Percentiles rank a stretch among this genome's conserved stretches.
Evolutionary conservation across 257 asterid species (phyloP).

Genomic region (Catharanthus roseus): DNA sequence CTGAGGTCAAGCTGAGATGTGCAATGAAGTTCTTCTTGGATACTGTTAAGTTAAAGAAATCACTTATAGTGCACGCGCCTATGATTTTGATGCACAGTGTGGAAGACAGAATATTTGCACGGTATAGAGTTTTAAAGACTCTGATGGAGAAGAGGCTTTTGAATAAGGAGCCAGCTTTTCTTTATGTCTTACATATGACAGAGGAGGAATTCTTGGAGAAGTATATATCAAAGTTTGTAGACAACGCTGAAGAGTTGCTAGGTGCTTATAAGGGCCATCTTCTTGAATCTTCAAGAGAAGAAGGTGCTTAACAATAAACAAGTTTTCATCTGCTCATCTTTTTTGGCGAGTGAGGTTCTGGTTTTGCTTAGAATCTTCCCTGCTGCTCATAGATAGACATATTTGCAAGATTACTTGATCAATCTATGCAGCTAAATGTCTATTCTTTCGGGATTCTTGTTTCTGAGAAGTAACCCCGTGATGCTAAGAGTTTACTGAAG

Average conservation of each 20-base stretch:
- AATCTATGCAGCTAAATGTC: too few relatives aligned
- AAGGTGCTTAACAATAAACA: background rate
- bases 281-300: constrained; percentile 6
- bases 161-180: constrained; percentile 22
- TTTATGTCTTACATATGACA: background rate
- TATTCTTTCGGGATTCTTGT: too few relatives aligned
- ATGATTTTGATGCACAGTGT: constrained; percentile 17
- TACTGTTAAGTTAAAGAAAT: constrained; percentile 14
- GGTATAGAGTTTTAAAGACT: constrained; percentile 21
- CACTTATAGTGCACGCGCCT: constrained; percentile 6
- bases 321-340: too few relatives aligned
- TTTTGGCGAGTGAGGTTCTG: background rate
- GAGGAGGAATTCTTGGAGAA: constrained; percentile 20
- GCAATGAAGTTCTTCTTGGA: constrained; percentile 24
- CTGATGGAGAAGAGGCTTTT: constrained; percentile 15
- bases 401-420: too few relatives aligned
- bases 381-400: too few relatives aligned
- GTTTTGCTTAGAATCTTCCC: too few relatives aligned
- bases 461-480: too few relatives aligned
- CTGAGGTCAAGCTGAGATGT: constrained; percentile 21
- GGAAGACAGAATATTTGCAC: constrained; percentile 25
- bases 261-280: constrained; percentile 13
- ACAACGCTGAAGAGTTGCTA: constrained; percentile 19
- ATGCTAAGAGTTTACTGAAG: too few relatives aligned
- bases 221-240: constrained; percentile 19